Base-by-base conservation (phyloP, 2,329 filamentous ascomycete species). In the Aspergillus sp. region DNA sequence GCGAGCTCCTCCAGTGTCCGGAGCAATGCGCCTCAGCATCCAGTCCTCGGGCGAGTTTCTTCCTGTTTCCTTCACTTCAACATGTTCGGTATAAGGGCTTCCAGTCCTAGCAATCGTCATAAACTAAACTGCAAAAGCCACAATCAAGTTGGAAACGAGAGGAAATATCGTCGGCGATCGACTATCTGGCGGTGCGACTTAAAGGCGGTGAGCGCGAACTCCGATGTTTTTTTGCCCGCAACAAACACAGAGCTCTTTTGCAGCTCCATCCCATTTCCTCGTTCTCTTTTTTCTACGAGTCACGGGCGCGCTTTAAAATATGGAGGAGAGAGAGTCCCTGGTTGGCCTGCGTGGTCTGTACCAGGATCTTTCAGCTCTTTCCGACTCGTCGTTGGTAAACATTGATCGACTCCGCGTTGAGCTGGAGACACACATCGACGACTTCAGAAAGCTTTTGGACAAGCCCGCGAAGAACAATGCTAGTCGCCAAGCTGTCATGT, bases 261-360 rank as follows among this genome's bases (percentile, higher is more conserved):
- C 34, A 44, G 43, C 45, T 42, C 46, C 45, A 26, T 48, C 51
- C 67, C 72, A 33, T 26, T 48, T 48, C 47, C 47, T 46, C 36
- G 39, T 47, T 42, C 47, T 56, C 51, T 50, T 44, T 48, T 51
- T 67, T 73, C 52, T 46, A 50, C 51, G 51, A 50, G 49, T 50
- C 52, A 54, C 48, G 41, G 54, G 56, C 53, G 48, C 47, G 52
- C 48, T 44, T 39, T 44, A 48, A 58, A 41, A 30, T 5, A 91
- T 93, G 88, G 81, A 84, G 66, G 83, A 85, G 62, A 73, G 81
- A 64, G 82, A 82, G 65, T 81, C 79, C 62, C 77, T 94, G 62
- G 83, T 84, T 62, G 80, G 82, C 68, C 81, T 97, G 60, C 83
- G 90, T 72, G 83, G 81, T 67, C 81, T 98, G 58, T 87, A 94